phyloP scores from a whole-genome alignment of 2,329 filamentous ascomycete genomes.

The Neofusicoccum sp. region DNA sequence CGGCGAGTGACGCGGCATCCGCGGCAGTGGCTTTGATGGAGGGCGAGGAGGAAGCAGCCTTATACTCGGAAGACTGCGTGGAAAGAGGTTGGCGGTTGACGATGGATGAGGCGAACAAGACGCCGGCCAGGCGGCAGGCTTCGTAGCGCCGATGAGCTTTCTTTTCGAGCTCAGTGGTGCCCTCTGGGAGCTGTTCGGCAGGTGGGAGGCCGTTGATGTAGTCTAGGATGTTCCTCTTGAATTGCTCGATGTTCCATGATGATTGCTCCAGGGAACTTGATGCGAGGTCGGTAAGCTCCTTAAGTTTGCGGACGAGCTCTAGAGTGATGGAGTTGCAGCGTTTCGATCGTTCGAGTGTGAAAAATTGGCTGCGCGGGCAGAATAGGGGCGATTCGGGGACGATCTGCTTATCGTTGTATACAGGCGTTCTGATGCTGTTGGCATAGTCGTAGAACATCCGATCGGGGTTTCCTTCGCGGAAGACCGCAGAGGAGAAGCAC shows the following conservation, averaged over 20 bases:
- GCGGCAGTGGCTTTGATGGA: neutral
- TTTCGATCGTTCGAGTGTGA: conserved; percentile 31
- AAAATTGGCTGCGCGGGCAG: conserved; percentile 31
- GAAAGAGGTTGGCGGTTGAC: conserved; percentile 32
- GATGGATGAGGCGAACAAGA: conserved; percentile 39
- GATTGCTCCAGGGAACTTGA: conserved; percentile 21
- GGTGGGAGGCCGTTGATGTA: conserved; percentile 9
- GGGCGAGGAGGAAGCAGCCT: neutral
- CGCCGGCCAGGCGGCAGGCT: conserved; percentile 35
- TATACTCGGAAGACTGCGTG: conserved; percentile 20
- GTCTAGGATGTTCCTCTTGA: neutral
- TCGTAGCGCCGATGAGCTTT: conserved; percentile 37
- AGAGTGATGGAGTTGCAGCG: conserved; percentile 25
- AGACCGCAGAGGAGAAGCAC: conserved; percentile 34
- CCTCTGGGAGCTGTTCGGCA: conserved; percentile 23
- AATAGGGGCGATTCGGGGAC: conserved; percentile 42
- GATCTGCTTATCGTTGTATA: neutral
- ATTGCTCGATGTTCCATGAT: neutral
- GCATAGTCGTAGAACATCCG: conserved; percentile 33
- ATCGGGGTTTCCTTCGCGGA: conserved; percentile 33
- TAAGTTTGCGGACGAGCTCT: conserved; percentile 33
- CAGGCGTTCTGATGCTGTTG: neutral
- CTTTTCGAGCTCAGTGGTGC: conserved; percentile 23
- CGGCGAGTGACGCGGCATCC: conserved; percentile 22
- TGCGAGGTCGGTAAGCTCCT: conserved; percentile 36